Evolutionary conservation across 1,284 basidiomycete species (phyloP), one percentile per base, ranked within the genome.

Genomic region (Thecaphora frezii): DNA sequence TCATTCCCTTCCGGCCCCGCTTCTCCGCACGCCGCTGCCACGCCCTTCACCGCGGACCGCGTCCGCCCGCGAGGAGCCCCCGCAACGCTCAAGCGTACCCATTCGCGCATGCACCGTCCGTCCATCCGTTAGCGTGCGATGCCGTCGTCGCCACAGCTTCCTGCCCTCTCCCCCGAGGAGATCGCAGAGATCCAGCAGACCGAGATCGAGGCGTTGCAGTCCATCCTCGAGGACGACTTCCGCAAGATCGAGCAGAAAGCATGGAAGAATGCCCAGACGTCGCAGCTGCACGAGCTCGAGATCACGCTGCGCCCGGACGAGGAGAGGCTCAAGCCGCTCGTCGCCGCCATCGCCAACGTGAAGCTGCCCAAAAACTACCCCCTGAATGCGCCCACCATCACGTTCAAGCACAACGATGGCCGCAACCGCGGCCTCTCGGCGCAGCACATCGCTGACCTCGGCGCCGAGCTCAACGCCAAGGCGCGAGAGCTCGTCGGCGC

Each of bases 361-460:
- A 60, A 60, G 12, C 63, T 78, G 3, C 73, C 76, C n/a, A 66
- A 60, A 33, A 67, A 66, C 23, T 78, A 78, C 36, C 76, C 76
- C 1, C 50, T 64, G 37, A 57, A 64, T 13, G 9, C 51, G 0
- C 73, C 74, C 1, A 71, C 57, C 21, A 60, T 76, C 46, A 51
- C 60, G 25, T 46, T 76, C 33, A 59, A 62, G 30, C 46, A 57
- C 18, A 60, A 60, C 22, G 69, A 69, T 43, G 48, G 53, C 21
- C 51, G 60, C 5, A 71, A 64, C 25, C 60, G 53, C 14, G 74
- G 71, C 2, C 45, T 76, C 21, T 51, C 61, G 10, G 14, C 50
- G 2, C 26, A 45, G 24, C 58, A 75, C 14, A 43, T 74, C 8
- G 28, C 36, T 30, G 48, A 49, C 42, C 63, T 78, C 16, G 52